Evolutionary conservation across 2,329 filamentous ascomycete genomes (phyloP), one percentile per base, ranked within the genome.

Genomic region (Metarhizium rileyi): DNA sequence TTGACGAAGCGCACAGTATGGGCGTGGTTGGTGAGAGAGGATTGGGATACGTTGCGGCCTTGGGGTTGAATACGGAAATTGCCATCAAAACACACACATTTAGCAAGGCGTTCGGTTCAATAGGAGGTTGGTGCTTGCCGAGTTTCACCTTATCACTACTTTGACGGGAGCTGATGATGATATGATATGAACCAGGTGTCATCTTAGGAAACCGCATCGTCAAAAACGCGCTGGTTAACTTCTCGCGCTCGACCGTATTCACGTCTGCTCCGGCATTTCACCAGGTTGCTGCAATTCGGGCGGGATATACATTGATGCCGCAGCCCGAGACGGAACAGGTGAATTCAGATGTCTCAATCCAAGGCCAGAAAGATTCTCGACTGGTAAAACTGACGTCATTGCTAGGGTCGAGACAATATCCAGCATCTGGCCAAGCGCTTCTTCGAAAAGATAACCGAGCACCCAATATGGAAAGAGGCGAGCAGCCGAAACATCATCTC

Each of bases 71-170:
- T 51, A 65, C 71, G 10, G 63, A 70, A 12, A 73, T 75, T 55
- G 75, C 75, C 35, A 67, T 74, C 28, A 59, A 67, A 4, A 59
- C 78, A 5, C 75, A 80, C 55, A 76, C 73, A 0, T 79, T 70
- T 61, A 70, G 74, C 12, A 80, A 81, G 57, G 74, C 74, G 0
- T 53, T 80, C 25, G 75, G 66, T 0, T 59, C 60, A 16, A 61
- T 58, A 40, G 69, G 69, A 49, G 57, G 58, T 59, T n/a, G n/a
- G n/a, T 44, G 51, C 12, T 14, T 8, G 54, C 45, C 9, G 9
- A 12, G 8, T 1, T 26, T n/a, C 33, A 22, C 36, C 30, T 47
- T 25, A 9, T 6, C 8, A 9, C 12, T 28, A 7, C 12, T 7
- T 28, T 8, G 8, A 2, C 12, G 27, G 27, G 27, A 7, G 2